These are phyloP conservation scores for Schizopora paradoxa DNA, from an alignment of 1,284 basidiomycete species.

Conservation along the genomic window DNA sequence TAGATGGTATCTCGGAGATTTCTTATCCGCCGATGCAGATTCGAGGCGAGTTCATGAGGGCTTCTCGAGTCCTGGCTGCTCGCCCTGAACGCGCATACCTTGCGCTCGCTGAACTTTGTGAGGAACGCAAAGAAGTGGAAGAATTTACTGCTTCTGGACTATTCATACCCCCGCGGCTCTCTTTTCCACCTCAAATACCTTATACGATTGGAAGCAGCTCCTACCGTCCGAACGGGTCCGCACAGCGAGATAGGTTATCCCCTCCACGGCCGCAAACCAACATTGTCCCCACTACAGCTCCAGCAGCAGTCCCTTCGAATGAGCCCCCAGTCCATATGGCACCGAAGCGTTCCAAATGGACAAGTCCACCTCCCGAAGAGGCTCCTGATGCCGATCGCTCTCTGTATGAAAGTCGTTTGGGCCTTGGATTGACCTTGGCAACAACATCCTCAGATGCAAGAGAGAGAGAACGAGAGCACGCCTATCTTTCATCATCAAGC, in stretches of 20 bases:
- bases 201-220: slow-evolving; percentile 60
- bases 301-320: slow-evolving; percentile 32
- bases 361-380: slow-evolving; percentile 74
- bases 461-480: slow-evolving; percentile 36
- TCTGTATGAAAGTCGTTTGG: slow-evolving; percentile 61
- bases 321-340: slow-evolving; percentile 71
- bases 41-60: slow-evolving; percentile 97
- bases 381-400: slow-evolving; percentile 61
- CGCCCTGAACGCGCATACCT: slow-evolving; percentile 79
- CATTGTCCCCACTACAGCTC: slow-evolving; percentile 19
- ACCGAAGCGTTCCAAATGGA: slow-evolving; percentile 70
- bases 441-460: slow-evolving; percentile 57
- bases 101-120: slow-evolving; percentile 79
- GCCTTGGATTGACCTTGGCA: slow-evolving; percentile 57
- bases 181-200: slow-evolving; percentile 61
- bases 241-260: slow-evolving; percentile 42
- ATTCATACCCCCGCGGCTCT: slow-evolving; percentile 48
- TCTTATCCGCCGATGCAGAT: slow-evolving; percentile 49
- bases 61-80: slow-evolving; percentile 73
- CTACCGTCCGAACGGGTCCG: slow-evolving; percentile 43
- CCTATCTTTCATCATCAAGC: slow-evolving; percentile 47
- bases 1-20: neutral
- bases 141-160: slow-evolving; percentile 41
- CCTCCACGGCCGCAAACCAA: no score
- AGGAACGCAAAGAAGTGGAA: slow-evolving; percentile 60